Conservation (phyloP, 202 grass and related monocot genomes). For the Schoenoplectus tabernaemontani region DNA sequence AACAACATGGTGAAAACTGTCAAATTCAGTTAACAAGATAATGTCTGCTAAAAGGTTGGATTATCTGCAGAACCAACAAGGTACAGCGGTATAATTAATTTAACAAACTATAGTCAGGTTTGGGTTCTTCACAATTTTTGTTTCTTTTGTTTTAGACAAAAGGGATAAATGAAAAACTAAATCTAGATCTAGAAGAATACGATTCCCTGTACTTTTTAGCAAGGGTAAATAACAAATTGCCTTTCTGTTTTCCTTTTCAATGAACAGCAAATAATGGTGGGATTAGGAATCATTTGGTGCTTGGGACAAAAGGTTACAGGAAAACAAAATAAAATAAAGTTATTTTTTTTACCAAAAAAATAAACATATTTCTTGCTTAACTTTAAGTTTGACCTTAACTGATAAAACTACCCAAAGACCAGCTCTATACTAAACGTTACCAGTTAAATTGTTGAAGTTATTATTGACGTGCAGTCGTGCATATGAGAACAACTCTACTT, state of each 20-base stretch:
- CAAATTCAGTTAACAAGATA: neutral
- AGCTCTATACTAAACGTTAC: neutral
- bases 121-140: no score
- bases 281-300: neutral
- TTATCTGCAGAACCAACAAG: conserved; percentile 7
- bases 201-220: neutral
- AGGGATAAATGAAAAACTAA: neutral
- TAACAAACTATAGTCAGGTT: neutral
- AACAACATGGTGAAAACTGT: neutral
- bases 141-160: neutral
- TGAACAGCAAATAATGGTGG: neutral
- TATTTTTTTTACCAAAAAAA: neutral
- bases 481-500: no score
- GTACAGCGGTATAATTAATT: neutral
- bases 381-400: neutral
- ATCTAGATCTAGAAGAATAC: neutral
- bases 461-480: no score
- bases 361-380: neutral
- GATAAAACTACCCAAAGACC: neutral
- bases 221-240: neutral
- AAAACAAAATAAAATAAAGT: no score
- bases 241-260: neutral
- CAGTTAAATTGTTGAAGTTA: neutral
- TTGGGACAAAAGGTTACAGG: neutral
- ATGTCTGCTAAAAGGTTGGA: neutral